A percentile compares a stretch with the other conserved stretches of the same genome.
phyloP scores from a whole-genome alignment of 1,139 yeast genomes.

The Pichia sp. region DNA sequence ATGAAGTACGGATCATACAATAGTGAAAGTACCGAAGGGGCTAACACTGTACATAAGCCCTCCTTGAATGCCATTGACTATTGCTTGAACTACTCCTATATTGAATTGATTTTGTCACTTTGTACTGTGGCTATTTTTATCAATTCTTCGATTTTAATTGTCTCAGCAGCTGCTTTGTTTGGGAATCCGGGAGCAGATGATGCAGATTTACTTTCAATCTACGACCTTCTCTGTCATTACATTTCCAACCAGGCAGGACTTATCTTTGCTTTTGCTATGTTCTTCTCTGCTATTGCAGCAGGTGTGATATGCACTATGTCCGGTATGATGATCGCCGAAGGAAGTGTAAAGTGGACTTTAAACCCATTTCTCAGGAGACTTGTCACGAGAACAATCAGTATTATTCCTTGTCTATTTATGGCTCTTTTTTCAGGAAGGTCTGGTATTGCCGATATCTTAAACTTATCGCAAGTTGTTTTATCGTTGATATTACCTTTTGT shows the following conservation, averaged over 20 bases:
- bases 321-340: conserved; percentile 78
- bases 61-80: conserved; percentile 63
- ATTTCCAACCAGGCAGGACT: conserved; percentile 69
- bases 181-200: conserved; percentile 59
- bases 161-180: conserved; percentile 65
- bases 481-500: conserved; percentile 68
- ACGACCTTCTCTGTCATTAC: conserved; percentile 54
- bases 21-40: conserved; percentile 25
- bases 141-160: conserved; percentile 68
- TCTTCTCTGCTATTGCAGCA: conserved; percentile 76
- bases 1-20: conserved; percentile 47
- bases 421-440: conserved; percentile 63
- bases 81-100: conserved; percentile 59
- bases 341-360: conserved; percentile 68
- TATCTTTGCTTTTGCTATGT: conserved; percentile 66
- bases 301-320: conserved; percentile 81
- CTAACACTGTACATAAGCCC: conserved; percentile 46
- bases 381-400: conserved; percentile 66
- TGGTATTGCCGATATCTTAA: conserved; percentile 65
- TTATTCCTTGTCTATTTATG: conserved; percentile 64
- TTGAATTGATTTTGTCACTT: conserved; percentile 60
- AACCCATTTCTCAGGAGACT: conserved; percentile 68
- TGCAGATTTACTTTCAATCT: conserved; percentile 74
- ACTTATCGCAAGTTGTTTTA: conserved; percentile 69
- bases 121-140: conserved; percentile 72